phyloP scores from a whole-genome alignment of 345 rosid species.

The Isatis tinctoria region DNA sequence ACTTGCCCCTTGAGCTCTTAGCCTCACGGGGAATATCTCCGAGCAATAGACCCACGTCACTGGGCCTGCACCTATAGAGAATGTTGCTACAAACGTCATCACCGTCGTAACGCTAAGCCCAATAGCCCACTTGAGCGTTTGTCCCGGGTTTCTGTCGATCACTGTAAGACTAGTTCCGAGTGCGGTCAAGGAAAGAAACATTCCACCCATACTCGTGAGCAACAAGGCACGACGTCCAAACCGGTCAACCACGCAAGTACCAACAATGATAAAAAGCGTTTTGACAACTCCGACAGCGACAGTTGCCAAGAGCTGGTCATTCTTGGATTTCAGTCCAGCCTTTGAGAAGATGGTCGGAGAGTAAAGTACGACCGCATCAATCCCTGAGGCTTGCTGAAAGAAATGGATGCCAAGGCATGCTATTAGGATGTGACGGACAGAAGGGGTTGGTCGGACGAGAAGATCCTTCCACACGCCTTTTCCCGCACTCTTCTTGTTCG shows the following conservation, averaged over 20 bases:
- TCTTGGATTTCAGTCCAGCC: slow-evolving; percentile 53
- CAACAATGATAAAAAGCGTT: slow-evolving; percentile 43
- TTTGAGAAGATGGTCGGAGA: slow-evolving; percentile 51
- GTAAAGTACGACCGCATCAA: slow-evolving; percentile 64
- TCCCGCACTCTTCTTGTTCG: slow-evolving; percentile 24
- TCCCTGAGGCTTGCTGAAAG: slow-evolving; percentile 70
- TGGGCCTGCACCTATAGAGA: slow-evolving; percentile 72
- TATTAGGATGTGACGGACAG: slow-evolving; percentile 48
- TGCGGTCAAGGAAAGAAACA: slow-evolving; percentile 41
- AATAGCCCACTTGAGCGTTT: slow-evolving; percentile 38
- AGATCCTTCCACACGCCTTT: slow-evolving; percentile 64
- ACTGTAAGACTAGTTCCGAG: slow-evolving; percentile 46
- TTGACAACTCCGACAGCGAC: slow-evolving; percentile 53
- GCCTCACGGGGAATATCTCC: slow-evolving; percentile 59
- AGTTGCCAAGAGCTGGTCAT: slow-evolving; percentile 45
- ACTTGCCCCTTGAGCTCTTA: slow-evolving; percentile 72
- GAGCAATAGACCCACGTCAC: slow-evolving; percentile 74
- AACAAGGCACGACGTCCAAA: slow-evolving; percentile 64
- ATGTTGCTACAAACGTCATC: slow-evolving; percentile 52
- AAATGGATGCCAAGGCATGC: slow-evolving; percentile 66
- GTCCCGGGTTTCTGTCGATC: slow-evolving; percentile 32
- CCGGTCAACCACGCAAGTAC: slow-evolving; percentile 53
- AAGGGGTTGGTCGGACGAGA: slow-evolving; percentile 40
- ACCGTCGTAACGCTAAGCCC: slow-evolving; percentile 42
- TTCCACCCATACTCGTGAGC: slow-evolving; percentile 52